Conservation (phyloP, 164 flowering plant species). For the Vitis amurensis region DNA sequence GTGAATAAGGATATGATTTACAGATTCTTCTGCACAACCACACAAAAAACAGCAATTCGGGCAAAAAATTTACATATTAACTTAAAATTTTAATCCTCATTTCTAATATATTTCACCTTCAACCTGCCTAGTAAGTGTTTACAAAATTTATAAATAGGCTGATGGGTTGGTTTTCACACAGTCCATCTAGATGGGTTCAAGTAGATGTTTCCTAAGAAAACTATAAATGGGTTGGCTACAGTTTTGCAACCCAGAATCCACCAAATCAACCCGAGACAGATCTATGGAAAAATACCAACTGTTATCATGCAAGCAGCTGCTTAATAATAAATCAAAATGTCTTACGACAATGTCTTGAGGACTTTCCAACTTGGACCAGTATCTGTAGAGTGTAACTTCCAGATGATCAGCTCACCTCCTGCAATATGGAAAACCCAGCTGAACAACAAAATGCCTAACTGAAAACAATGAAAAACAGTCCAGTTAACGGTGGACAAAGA, state of each 20-base stretch:
- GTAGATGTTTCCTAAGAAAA: too few species aligned
- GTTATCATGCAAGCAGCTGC: constrained; percentile 6
- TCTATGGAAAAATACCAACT: neutral
- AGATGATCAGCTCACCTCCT: constrained; percentile 92
- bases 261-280: neutral
- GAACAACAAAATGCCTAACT: neutral
- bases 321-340: constrained; percentile 2
- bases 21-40: too few species aligned
- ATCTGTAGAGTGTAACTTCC: constrained; percentile 74
- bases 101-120: too few species aligned
- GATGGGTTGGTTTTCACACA: too few species aligned
- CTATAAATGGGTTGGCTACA: too few species aligned
- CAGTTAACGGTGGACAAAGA: neutral
- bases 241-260: neutral
- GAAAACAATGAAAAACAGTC: neutral
- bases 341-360: constrained; percentile 79
- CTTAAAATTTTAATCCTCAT: too few species aligned
- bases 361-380: constrained; percentile 87
- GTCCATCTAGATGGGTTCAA: too few species aligned
- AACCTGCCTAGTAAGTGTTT: too few species aligned
- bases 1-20: too few species aligned
- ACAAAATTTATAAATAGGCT: too few species aligned
- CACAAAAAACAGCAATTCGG: too few species aligned
- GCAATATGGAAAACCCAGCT: constrained; percentile 13
- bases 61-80: too few species aligned